Base-by-base conservation (phyloP, 2,329 filamentous ascomycete species). In the Aspergillus hiratsukae region DNA sequence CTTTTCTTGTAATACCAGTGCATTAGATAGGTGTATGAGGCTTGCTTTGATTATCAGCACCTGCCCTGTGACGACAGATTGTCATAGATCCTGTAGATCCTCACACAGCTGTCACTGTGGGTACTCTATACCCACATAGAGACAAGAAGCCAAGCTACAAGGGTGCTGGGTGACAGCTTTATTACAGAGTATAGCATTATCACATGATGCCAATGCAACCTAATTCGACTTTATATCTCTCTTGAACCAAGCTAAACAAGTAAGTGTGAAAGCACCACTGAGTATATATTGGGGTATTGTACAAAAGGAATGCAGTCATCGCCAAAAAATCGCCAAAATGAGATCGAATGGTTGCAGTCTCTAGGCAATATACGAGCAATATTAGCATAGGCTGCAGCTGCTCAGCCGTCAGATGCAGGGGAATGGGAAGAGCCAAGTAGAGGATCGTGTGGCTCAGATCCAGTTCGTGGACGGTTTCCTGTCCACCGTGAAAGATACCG, bases 401-500 rank as follows among this genome's bases (percentile, higher is more conserved):
- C 23, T 37, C 14, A 37, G 31, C 31, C 31, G 31, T 37, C 14
- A 37, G 6, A 14, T 17, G 14, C 6, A 37, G 31, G 31, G 31
- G 31, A 37, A 23, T 25, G 43, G 5, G 43, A 8, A 46, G 54
- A 50, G 9, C 55, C 41, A n/a, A 58, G 51, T 55, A 62, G 59
- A n/a, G 56, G 48, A 29, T 63, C 61, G 9, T 50, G 53, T 10
- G 53, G 23, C n/a, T 54, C 29, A n/a, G 40, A 27, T 29, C 52
- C 35, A 21, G 35, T 35, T 28, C 29, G 43, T 19, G 48, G 23
- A 29, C 45, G 31, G 28, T 51, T 56, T 9, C 58, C 57, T n/a
- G 61, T 66, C 60, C 67, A 64, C 51, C 61, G 63, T 23, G 61
- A 55, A 10, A 72, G 52, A 52, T 64, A 68, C 21, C 58, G 62